Percentiles rank a stretch among this genome's conserved stretches.
Evolutionary conservation across 257 asterid genomes (phyloP).

Genomic region (Gentiana straminea): DNA sequence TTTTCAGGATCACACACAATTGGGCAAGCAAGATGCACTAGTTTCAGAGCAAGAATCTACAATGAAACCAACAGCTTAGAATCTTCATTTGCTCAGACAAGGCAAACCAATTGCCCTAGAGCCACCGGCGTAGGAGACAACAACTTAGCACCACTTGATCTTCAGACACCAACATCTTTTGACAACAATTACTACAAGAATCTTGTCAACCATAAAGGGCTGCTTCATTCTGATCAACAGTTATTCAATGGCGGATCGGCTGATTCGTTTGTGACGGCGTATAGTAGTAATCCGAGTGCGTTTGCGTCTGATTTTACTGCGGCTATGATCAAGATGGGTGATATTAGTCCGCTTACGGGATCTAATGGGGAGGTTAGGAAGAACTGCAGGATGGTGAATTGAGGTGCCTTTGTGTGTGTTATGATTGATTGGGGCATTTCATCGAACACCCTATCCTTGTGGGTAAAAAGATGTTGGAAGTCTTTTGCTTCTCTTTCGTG

Average conservation of each 20-base stretch:
- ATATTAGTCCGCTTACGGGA: slow-evolving; percentile 73
- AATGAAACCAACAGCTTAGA: slow-evolving; percentile 64
- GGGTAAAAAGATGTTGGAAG: too few species aligned
- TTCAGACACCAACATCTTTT: slow-evolving; percentile 45
- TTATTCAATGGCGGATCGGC: slow-evolving; percentile 60
- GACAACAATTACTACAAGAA: slow-evolving; percentile 62
- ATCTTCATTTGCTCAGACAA: slow-evolving; percentile 31
- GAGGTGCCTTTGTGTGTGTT: not conserved
- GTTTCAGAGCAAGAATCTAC: slow-evolving; percentile 66
- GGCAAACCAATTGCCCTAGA: slow-evolving; percentile 54
- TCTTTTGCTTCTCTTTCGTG: too few species aligned
- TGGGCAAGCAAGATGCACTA: slow-evolving; percentile 83
- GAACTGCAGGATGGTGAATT: slow-evolving; percentile 63
- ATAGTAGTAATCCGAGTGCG: slow-evolving; percentile 19
- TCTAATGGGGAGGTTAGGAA: slow-evolving; percentile 62
- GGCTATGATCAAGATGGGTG: slow-evolving; percentile 78
- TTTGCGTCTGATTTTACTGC: slow-evolving; percentile 49
- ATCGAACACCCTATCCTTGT: too few species aligned
- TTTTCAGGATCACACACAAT: slow-evolving; percentile 72
- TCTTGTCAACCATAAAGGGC: slow-evolving; percentile 49
- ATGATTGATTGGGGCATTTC: too few species aligned
- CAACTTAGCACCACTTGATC: slow-evolving; percentile 77
- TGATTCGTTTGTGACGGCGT: slow-evolving; percentile 39
- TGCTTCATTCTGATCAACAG: slow-evolving; percentile 90
- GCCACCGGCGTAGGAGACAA: slow-evolving; percentile 56